phyloP scores from a whole-genome alignment of 495 filamentous ascomycete species.

The Hyphodiscus hymeniophilus region DNA sequence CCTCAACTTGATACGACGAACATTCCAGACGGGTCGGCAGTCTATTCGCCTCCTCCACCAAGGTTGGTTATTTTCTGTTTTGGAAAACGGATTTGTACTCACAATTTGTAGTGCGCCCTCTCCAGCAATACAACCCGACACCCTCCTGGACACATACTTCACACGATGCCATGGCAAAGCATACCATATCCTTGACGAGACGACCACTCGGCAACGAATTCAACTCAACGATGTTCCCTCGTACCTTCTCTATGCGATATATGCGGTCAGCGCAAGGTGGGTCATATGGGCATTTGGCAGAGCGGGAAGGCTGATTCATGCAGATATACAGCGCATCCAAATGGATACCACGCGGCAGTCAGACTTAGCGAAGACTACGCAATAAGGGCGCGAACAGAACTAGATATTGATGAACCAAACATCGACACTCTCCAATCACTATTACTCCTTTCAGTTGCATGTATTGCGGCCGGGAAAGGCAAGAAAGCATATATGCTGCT shows the following conservation, averaged over 20 bases:
- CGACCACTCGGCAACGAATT: conserved; percentile 55
- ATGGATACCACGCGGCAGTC: conserved; percentile 50
- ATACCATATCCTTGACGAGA: conserved; percentile 69
- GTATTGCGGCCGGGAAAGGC: conserved; percentile 67
- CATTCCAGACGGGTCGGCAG: conserved; percentile 21
- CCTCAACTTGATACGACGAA: conserved; percentile 14
- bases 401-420: conserved; percentile 72
- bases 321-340: conserved; percentile 57
- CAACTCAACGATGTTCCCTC: conserved; percentile 56
- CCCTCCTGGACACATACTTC: conserved; percentile 70
- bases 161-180: conserved; percentile 68
- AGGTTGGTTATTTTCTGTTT: not conserved
- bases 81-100: not conserved
- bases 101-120: conserved; percentile 29
- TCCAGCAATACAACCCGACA: conserved; percentile 36
- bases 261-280: conserved; percentile 62
- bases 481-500: conserved; percentile 83
- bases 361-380: conserved; percentile 58
- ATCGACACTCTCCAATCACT: conserved; percentile 69
- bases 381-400: conserved; percentile 51
- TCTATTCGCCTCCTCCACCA: conserved; percentile 27
- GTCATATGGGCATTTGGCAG: conserved; percentile 14
- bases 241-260: conserved; percentile 61
- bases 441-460: conserved; percentile 65
- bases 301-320: conserved; percentile 12